phyloP scores from a whole-genome alignment of 805 yeast genomes.

The Candida maltosa region DNA sequence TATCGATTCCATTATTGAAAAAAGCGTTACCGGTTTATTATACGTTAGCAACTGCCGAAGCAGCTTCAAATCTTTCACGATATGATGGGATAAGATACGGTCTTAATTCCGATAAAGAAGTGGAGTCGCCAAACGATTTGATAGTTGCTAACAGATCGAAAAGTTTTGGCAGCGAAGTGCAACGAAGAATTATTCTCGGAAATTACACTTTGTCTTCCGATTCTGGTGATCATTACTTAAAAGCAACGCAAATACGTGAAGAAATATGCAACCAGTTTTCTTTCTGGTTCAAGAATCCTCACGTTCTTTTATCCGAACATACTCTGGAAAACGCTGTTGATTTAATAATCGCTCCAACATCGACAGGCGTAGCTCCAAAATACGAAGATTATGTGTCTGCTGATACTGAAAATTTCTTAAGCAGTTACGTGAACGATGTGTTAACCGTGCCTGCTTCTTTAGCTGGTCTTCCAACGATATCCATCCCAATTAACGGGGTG shows the following conservation, averaged over 20 bases:
- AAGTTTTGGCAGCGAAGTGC: slow-evolving; percentile 81
- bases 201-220: slow-evolving; percentile 80
- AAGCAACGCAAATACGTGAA: slow-evolving; percentile 68
- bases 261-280: slow-evolving; percentile 65
- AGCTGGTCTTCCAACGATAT: slow-evolving; percentile 86
- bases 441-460: slow-evolving; percentile 87
- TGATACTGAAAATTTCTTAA: slow-evolving; percentile 45
- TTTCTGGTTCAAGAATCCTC: slow-evolving; percentile 50
- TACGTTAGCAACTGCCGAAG: slow-evolving; percentile 89
- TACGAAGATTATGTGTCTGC: slow-evolving; percentile 39
- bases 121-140: slow-evolving; percentile 9
- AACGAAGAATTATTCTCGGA: slow-evolving; percentile 79
- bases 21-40: slow-evolving; percentile 77
- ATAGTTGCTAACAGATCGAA: slow-evolving; percentile 50
- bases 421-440: slow-evolving; percentile 75
- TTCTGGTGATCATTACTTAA: slow-evolving; percentile 68
- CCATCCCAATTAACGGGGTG: slow-evolving; percentile 58
- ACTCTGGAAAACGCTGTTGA: slow-evolving; percentile 38
- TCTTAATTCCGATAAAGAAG: slow-evolving; percentile 29
- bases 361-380: slow-evolving; percentile 54
- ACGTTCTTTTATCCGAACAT: slow-evolving; percentile 23
- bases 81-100: slow-evolving; percentile 93
- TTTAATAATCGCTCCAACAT: slow-evolving; percentile 70
- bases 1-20: slow-evolving; percentile 69
- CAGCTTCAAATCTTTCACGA: slow-evolving; percentile 85